Conservation (phyloP, 75 land plant genomes). For the Pinus tabuliformis region DNA sequence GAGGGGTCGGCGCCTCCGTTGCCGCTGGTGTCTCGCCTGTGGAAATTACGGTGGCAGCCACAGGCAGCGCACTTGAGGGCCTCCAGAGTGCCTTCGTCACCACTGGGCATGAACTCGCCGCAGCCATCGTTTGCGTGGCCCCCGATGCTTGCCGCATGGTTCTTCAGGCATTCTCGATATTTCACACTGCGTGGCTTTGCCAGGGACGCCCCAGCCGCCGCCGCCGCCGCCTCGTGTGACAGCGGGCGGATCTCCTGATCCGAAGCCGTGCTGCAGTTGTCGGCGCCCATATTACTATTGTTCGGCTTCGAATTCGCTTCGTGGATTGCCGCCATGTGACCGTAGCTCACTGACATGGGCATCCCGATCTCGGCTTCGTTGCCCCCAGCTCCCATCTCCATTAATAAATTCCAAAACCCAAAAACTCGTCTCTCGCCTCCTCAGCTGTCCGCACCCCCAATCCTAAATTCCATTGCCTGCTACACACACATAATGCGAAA, state of each 20-base stretch:
- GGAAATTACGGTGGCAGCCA: constrained; percentile 46
- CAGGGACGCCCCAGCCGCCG: not conserved
- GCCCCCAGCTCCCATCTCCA: not conserved
- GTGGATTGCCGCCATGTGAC: constrained; percentile 3
- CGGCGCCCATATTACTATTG: not conserved
- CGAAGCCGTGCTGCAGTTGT: too few relatives aligned
- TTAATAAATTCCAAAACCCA: not conserved
- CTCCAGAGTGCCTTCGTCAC: constrained; percentile 38
- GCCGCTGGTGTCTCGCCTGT: constrained; percentile 24
- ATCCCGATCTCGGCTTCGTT: constrained; percentile 8
- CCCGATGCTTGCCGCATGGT: constrained; percentile 49
- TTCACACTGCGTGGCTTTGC: constrained; percentile 5
- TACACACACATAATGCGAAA: not conserved
- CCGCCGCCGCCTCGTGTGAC: not conserved
- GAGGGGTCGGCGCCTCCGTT: constrained; percentile 9
- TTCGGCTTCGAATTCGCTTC: constrained; percentile 2
- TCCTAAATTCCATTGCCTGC: not conserved
- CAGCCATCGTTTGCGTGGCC: constrained; percentile 50
- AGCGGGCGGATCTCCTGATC: too few relatives aligned
- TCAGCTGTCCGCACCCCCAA: not conserved
- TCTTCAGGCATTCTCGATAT: constrained; percentile 50
- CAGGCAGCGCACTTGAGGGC: constrained; percentile 46
- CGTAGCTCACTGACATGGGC: constrained; percentile 3
- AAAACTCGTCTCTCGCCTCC: too few relatives aligned
- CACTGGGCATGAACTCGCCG: constrained; percentile 51